Percentiles rank a stretch among this genome's conserved stretches.
These are phyloP conservation scores for Kingdonia uniflora DNA, from an alignment of 164 flowering plant species.

Conservation along the genomic window DNA sequence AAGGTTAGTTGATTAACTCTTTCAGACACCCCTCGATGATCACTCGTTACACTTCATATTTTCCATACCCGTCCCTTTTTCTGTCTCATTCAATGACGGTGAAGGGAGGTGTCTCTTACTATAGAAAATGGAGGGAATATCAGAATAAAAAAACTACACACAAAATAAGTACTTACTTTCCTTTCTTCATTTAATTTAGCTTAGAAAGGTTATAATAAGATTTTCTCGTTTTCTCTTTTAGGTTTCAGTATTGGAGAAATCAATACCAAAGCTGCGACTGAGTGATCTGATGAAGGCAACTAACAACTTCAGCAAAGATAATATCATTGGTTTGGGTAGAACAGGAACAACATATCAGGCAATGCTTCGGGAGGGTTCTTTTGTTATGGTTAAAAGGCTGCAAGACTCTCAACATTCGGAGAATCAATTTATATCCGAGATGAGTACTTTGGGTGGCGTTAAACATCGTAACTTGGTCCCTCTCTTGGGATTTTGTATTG, in stretches of 20 bases:
- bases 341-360: slow-evolving; percentile 24
- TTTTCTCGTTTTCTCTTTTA: slow-evolving; percentile 1
- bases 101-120: too few species aligned
- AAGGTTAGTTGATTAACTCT: slow-evolving; percentile 28
- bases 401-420: slow-evolving; percentile 14
- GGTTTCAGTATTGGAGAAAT: slow-evolving; percentile 51
- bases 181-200: too few species aligned
- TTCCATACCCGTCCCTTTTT: too few species aligned
- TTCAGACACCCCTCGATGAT: neutral
- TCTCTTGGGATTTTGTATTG: slow-evolving; percentile 13
- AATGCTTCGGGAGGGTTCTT: slow-evolving; percentile 14
- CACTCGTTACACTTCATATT: too few species aligned
- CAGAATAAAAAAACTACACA: too few species aligned
- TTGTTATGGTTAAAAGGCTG: slow-evolving; percentile 19
- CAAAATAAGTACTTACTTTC: too few species aligned
- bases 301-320: slow-evolving; percentile 11
- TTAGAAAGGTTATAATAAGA: too few species aligned
- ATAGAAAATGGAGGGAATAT: too few species aligned
- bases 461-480: slow-evolving; percentile 26
- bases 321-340: slow-evolving; percentile 19
- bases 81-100: too few species aligned
- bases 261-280: slow-evolving; percentile 50
- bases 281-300: slow-evolving; percentile 65
- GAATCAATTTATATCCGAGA: slow-evolving; percentile 20
- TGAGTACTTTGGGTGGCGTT: slow-evolving; percentile 16